These are phyloP conservation scores for Leishmania amazonensis DNA, from an alignment of 208 protist genomes.

Conservation along the genomic window DNA sequence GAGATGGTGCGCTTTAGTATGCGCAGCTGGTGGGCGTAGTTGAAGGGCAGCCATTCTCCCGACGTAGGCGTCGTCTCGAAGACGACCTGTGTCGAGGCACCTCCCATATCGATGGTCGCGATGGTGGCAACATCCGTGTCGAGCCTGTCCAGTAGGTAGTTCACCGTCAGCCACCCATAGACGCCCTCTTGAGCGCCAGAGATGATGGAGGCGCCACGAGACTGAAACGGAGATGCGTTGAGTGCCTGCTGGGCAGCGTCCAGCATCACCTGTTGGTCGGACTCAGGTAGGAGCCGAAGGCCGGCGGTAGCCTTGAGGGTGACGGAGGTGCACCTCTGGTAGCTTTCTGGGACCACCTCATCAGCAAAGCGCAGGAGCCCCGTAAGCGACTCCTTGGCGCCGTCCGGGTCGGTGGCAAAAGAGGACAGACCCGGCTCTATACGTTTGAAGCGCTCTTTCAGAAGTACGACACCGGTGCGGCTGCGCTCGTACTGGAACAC, in stretches of 20 bases:
- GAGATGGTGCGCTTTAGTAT: constrained; percentile 12
- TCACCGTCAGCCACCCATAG: constrained; percentile 85
- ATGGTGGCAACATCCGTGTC: constrained; percentile 9
- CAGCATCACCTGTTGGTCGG: constrained; percentile 32
- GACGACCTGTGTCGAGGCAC: constrained; percentile 79
- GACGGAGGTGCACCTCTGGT: constrained; percentile 43
- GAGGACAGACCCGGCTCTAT: constrained; percentile 57
- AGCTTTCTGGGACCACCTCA: constrained; percentile 31
- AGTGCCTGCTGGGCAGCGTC: constrained; percentile 28
- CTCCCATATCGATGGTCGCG: constrained; percentile 82
- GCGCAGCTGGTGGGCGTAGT: constrained; percentile 37
- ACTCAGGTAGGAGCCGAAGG: constrained; percentile 50
- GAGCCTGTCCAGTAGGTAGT: constrained; percentile 61
- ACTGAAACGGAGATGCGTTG: constrained; percentile 29
- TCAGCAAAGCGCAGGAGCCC: constrained; percentile 39
- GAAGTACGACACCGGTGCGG: constrained; percentile 28
- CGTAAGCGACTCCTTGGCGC: constrained; percentile 25
- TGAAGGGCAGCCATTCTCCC: constrained; percentile 47
- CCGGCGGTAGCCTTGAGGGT: constrained; percentile 73
- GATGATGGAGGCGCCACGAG: constrained; percentile 51
- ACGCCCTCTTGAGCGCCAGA: constrained; percentile 73
- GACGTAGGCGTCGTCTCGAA: constrained; percentile 41
- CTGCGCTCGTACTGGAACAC: constrained; percentile 55
- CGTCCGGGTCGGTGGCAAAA: constrained; percentile 26
- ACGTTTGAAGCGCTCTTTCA: constrained; percentile 44